Evolutionary conservation across 2,329 filamentous ascomycete species (phyloP), one percentile per base, ranked within the genome.

Genomic region (Diaporthe vexans): DNA sequence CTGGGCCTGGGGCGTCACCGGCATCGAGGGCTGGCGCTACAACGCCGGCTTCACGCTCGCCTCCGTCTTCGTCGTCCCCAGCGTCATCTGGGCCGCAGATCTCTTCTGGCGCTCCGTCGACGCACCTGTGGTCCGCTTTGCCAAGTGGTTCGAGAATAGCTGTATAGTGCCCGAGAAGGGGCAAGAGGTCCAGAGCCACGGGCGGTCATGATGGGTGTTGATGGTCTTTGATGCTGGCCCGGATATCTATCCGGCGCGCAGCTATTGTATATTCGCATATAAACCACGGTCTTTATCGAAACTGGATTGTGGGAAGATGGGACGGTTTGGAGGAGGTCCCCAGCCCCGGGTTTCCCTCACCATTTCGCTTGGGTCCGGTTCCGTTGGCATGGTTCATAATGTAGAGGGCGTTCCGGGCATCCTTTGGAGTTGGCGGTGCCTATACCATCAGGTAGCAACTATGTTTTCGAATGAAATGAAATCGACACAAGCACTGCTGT

Each of bases 41-140:
- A 84, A 84, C 70, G 77, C 79, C 1, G 88, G 88, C 1, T 88
- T 88, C 71, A 77, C 83, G 15, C 80, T 91, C 29, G 85, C 87
- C 24, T 83, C 85, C 0, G 68, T 84, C 19, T 81, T 89, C n/a
- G 84, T 87, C 67, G 83, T 90, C 19, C 88, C 89, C 0, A 80
- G 85, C 2, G 84, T 89, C 7, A 82, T 91, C 21, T 90, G 88
- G 85, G 86, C 84, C 73, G 86, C 88, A 1, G 89, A 91, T 75
- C 77, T 91, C 5, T 91, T 89, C 75, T 90, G 88, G 85, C 84
- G 89, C 33, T 83, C 84, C 3, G 85, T 91, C 21, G 90, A 91
- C 76, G 85, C 86, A 68, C 89, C 89, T 0, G 86, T 86, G 9
- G 89, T 91, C 70, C 85, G 84, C 78, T 88, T 91, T 76, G 86